A percentile compares a stretch with the other conserved stretches of the same genome.
Conservation (phyloP, 148 eudicot genomes). For the Persicaria maculosa region DNA sequence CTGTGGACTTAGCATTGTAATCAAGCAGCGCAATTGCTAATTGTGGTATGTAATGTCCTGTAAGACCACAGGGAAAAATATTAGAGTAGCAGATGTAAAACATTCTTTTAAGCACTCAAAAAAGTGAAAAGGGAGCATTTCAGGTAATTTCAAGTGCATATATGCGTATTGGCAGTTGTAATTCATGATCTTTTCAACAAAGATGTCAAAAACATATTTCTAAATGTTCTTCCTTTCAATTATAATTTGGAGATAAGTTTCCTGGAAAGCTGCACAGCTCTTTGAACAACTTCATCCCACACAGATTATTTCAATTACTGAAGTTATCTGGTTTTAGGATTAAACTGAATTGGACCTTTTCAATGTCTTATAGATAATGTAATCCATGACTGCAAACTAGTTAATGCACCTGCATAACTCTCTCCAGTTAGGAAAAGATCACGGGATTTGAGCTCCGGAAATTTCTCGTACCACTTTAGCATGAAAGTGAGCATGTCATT, state of each 20-base stretch:
- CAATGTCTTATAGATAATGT: neutral
- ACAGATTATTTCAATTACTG: too few relatives aligned
- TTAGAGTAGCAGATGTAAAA: neutral
- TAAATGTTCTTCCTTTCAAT: too few relatives aligned
- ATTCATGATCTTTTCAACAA: neutral
- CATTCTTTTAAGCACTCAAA: neutral
- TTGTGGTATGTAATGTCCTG: constrained; percentile 92
- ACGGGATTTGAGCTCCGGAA: constrained; percentile 62
- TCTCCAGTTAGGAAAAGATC: constrained; percentile 87
- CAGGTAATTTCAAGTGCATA: too few relatives aligned
- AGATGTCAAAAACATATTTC: neutral
- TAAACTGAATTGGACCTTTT: neutral
- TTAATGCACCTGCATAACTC: constrained; percentile 80
- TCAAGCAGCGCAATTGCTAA: constrained; percentile 32
- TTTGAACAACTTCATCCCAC: too few relatives aligned
- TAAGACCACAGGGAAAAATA: constrained; percentile 39
- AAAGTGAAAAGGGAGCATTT: too few relatives aligned
- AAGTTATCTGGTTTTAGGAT: neutral
- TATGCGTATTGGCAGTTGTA: too few relatives aligned
- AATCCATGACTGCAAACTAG: neutral
- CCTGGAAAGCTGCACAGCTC: neutral
- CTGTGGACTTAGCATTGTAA: constrained; percentile 9
- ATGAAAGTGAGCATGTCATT: constrained; percentile 72
- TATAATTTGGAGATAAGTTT: neutral
- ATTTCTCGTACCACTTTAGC: constrained; percentile 72